Evolutionary conservation across 345 rosid species (phyloP), one percentile per base, ranked within the genome.

Genomic region (Turnera subulata): DNA sequence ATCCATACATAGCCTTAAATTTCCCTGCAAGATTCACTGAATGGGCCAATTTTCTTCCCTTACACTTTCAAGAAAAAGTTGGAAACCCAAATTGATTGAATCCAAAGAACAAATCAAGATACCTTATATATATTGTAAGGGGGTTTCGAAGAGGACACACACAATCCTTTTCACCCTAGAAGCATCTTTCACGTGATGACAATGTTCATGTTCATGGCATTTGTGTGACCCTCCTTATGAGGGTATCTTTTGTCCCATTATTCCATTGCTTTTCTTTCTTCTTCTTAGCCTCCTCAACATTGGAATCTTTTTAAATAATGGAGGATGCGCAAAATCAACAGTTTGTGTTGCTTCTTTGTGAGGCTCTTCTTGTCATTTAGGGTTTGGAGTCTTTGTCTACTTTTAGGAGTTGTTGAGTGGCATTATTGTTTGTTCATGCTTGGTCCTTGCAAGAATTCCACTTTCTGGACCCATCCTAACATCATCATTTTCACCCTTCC

Each of bases 121-220:
- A 48, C 71, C 46, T 25, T 12, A 32, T 18, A 50, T 18, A 21
- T n/a, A n/a, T n/a, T n/a, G n/a, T n/a, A n/a, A n/a, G 14, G 52
- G 52, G 53, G 13, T 8, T 32, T 32, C 20, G 58, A 56, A 56
- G 42, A 64, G 42, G 62, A 56, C 56, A 56, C 17, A 18, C 44
- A 20, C 51, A 48, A 42, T 63, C 61, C 76, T 59, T 50, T 42
- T 71, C 71, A 48, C 13, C 62, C 22, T 16, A 42, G 61, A 57
- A 55, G 74, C 78, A 76, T 76, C 72, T 64, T 68, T 73, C 83
- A 79, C 72, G 68, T 70, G 80, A 70, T 59, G 72, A 70, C 61
- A 70, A 64, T 24, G 66, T 54, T 56, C 63, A 45, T 56, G 54
- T 59, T 64, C 69, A 46, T 66, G 73, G 55, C 70, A 43, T 54